These are phyloP conservation scores for Globisporangium uncinulatum DNA, from an alignment of 352 stramenopile species.

Conservation along the genomic window DNA sequence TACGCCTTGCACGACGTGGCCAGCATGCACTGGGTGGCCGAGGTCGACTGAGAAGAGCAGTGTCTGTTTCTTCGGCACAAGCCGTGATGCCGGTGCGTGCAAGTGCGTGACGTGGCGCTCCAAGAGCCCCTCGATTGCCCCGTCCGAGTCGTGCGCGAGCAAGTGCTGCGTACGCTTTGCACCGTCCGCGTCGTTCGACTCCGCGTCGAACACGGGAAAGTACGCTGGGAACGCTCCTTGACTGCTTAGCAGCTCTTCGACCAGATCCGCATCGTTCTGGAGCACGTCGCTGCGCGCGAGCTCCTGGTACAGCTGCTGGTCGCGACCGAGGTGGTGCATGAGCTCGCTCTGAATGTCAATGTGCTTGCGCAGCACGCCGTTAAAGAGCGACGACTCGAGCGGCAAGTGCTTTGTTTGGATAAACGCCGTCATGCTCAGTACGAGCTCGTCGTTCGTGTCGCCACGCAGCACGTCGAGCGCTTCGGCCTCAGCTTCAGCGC, in stretches of 20 bases:
- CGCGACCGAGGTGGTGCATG: conserved; percentile 70
- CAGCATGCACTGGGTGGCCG: conserved; percentile 39
- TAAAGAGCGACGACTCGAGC: conserved; percentile 74
- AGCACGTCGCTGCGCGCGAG: conserved; percentile 54
- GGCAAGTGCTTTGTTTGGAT: conserved; percentile 79
- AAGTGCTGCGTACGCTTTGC: conserved; percentile 25
- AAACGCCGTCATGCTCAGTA: conserved; percentile 72
- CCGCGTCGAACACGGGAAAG: conserved; percentile 48
- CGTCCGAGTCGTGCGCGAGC: conserved; percentile 58
- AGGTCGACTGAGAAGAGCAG: conserved; percentile 58
- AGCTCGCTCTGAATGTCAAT: conserved; percentile 67
- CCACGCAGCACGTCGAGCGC: conserved; percentile 34
- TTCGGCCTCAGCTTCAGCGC: conserved; percentile 37
- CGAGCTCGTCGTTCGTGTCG: conserved; percentile 44
- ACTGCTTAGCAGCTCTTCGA: conserved; percentile 54
- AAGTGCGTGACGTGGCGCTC: conserved; percentile 47
- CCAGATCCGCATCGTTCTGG: conserved; percentile 53
- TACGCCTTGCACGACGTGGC: conserved; percentile 47
- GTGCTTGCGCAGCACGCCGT: conserved; percentile 72
- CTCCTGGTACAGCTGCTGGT: conserved; percentile 72
- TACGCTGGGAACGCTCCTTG: conserved; percentile 64
- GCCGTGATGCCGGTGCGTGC: conserved; percentile 39
- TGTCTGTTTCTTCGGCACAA: conserved; percentile 64
- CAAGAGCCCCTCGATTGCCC: conserved; percentile 42
- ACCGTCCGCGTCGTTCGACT: conserved; percentile 5